These are phyloP conservation scores for Caloboletus firmus DNA, from an alignment of 1,284 basidiomycete species.

Conservation along the genomic window DNA sequence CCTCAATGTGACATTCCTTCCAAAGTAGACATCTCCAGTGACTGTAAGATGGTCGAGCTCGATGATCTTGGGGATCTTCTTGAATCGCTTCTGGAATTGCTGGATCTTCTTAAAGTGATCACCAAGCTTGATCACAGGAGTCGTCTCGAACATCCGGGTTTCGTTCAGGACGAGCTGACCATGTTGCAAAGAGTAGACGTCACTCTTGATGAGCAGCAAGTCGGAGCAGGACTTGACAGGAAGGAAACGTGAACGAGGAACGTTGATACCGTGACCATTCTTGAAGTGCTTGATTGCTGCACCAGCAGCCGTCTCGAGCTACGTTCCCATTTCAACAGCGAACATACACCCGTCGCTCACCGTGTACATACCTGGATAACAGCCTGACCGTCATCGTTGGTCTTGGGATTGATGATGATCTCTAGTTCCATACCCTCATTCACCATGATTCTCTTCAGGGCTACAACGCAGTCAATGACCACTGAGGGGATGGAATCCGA, in stretches of 20 bases:
- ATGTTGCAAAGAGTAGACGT: slow-evolving; percentile 94
- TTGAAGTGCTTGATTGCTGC: slow-evolving; percentile 98
- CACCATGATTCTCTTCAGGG: slow-evolving; percentile 94
- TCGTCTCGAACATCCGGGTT: slow-evolving; percentile 88
- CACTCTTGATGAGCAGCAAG: slow-evolving; percentile 93
- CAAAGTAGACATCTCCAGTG: slow-evolving; percentile 95
- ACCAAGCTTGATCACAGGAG: slow-evolving; percentile 97
- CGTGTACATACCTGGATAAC: slow-evolving; percentile 60
- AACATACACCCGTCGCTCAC: not conserved
- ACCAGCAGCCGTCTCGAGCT: slow-evolving; percentile 98
- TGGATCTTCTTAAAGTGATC: slow-evolving; percentile 94
- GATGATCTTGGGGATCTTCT: slow-evolving; percentile 91
- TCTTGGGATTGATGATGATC: slow-evolving; percentile 95
- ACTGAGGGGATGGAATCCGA: not conserved
- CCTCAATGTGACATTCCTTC: slow-evolving; percentile 85
- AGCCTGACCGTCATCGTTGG: slow-evolving; percentile 83
- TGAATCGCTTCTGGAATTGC: slow-evolving; percentile 97
- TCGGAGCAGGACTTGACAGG: slow-evolving; percentile 94
- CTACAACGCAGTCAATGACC: slow-evolving; percentile 34
- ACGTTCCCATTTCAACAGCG: slow-evolving; percentile 29
- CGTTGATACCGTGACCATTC: slow-evolving; percentile 96
- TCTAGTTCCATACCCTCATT: slow-evolving; percentile 89
- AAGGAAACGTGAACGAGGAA: slow-evolving; percentile 95
- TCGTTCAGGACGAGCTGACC: slow-evolving; percentile 93
- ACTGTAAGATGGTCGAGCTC: slow-evolving; percentile 98